phyloP scores from a whole-genome alignment of 345 rosid genomes.

The Physaria fendleri region DNA sequence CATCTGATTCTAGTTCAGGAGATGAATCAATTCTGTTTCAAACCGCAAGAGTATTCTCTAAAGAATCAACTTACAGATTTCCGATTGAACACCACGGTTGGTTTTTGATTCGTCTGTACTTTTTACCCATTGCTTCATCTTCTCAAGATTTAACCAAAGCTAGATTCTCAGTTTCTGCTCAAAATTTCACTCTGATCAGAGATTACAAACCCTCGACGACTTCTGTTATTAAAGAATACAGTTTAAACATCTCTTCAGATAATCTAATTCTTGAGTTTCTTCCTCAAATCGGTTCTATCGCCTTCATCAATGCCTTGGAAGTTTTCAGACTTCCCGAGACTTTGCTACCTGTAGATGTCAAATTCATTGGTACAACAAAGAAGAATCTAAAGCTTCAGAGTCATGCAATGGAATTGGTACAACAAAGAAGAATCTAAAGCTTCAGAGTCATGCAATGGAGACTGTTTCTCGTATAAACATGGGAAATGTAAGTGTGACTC shows the following conservation, averaged over 20 bases:
- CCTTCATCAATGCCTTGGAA: constrained; percentile 75
- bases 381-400: constrained; percentile 29
- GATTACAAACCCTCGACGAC: constrained; percentile 33
- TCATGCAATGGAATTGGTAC: constrained; percentile 59
- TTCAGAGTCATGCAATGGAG: constrained; percentile 50
- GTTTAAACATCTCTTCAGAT: constrained; percentile 40
- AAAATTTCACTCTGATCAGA: constrained; percentile 53
- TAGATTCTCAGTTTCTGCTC: constrained; percentile 62
- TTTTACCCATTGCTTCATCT: constrained; percentile 41
- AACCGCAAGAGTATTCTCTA: constrained; percentile 53
- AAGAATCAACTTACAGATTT: constrained; percentile 40
- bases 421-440: constrained; percentile 27
- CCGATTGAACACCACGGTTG: constrained; percentile 48
- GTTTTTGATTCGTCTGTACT: constrained; percentile 66
- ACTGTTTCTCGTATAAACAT: constrained; percentile 75
- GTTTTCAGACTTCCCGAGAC: constrained; percentile 54
- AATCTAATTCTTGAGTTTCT: constrained; percentile 41
- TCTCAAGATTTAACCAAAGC: constrained; percentile 45
- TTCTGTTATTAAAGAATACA: constrained; percentile 50
- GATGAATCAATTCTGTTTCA: constrained; percentile 40
- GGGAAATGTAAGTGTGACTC: constrained; percentile 56
- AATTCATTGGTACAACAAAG: constrained; percentile 22
- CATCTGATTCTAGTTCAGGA: constrained; percentile 14
- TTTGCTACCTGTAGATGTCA: constrained; percentile 46
- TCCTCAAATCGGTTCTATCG: constrained; percentile 44